Percentiles rank a stretch among this genome's conserved stretches.
phyloP scores from a whole-genome alignment of 192 early-diverging fungal species.

The Coemansia sp. region DNA sequence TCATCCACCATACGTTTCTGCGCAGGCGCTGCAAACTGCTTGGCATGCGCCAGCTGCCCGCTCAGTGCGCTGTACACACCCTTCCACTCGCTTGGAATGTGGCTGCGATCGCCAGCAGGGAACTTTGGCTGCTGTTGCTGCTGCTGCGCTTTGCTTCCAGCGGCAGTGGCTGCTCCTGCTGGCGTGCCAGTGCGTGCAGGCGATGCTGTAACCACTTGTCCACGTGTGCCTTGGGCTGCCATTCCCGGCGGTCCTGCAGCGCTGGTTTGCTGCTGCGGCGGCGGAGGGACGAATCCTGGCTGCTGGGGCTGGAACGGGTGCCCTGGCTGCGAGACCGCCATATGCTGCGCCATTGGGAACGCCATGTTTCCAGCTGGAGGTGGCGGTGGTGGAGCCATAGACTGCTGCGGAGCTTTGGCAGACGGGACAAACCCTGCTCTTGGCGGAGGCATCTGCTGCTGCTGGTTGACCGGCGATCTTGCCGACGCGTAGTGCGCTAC shows the following conservation, averaged over 20 bases:
- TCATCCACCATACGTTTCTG: constrained; percentile 80
- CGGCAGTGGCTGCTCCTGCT: not conserved
- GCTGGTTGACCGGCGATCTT: constrained; percentile 6
- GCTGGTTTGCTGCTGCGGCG: constrained; percentile 4
- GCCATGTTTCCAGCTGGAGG: constrained; percentile 16
- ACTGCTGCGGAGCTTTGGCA: constrained; percentile 10
- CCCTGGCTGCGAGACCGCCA: not conserved
- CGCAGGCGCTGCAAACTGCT: constrained; percentile 58
- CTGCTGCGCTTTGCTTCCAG: constrained; percentile 10
- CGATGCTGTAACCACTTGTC: constrained; percentile 24
- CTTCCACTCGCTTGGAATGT: constrained; percentile 75
- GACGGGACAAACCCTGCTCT: constrained; percentile 21
- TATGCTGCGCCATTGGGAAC: not conserved
- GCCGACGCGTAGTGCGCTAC: constrained; percentile 17
- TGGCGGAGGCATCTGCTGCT: constrained; percentile 3
- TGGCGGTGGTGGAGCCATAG: constrained; percentile 11
- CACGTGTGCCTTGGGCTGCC: constrained; percentile 5
- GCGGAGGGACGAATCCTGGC: constrained; percentile 2
- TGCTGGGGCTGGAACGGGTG: constrained; percentile 11
- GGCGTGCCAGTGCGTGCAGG: constrained; percentile 6
- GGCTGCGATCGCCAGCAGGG: constrained; percentile 78
- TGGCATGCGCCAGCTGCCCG: constrained; percentile 58
- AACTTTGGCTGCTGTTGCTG: constrained; percentile 30
- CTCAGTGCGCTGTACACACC: constrained; percentile 58
- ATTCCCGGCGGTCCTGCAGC: constrained; percentile 12